These are phyloP conservation scores for Phoenix dactylifera DNA, from an alignment of 176 grass and related monocot genomes.

Conservation along the genomic window DNA sequence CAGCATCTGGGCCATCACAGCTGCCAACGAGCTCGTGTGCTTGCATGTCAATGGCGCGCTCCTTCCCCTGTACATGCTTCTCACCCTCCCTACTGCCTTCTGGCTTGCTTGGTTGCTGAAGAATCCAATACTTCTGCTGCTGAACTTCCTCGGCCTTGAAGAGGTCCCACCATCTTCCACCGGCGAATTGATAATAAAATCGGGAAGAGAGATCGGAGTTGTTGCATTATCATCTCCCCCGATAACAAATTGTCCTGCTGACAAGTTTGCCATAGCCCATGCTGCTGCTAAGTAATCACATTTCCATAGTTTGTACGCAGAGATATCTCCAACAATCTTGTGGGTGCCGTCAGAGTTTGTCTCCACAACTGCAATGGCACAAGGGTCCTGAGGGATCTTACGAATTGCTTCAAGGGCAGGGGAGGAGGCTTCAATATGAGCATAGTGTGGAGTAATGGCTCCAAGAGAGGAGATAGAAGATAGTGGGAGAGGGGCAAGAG, in stretches of 20 bases:
- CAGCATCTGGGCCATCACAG: conserved; percentile 91
- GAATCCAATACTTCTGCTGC: conserved; percentile 87
- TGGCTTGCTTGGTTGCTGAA: conserved; percentile 39
- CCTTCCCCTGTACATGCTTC: conserved; percentile 58
- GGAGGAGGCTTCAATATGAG: conserved; percentile 39
- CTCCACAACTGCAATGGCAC: conserved; percentile 67
- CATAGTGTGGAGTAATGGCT: conserved; percentile 50
- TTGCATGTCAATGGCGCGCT: conserved; percentile 65
- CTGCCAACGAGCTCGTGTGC: conserved; percentile 66
- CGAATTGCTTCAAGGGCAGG: conserved; percentile 60
- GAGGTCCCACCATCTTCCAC: conserved; percentile 34
- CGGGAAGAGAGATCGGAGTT: conserved; percentile 16
- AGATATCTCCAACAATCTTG: conserved; percentile 88
- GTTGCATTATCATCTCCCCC: conserved; percentile 52
- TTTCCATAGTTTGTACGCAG: conserved; percentile 88
- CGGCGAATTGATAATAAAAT: conserved; percentile 19
- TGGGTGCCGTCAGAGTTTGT: conserved; percentile 31
- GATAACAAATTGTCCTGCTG: conserved; percentile 69
- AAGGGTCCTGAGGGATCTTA: conserved; percentile 59
- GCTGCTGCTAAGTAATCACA: conserved; percentile 70
- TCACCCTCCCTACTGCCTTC: conserved; percentile 31
- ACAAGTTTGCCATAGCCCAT: conserved; percentile 76
- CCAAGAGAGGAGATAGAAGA: conserved; percentile 70
- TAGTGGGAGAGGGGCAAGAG: conserved; percentile 69
- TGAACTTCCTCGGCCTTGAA: conserved; percentile 55